These are phyloP conservation scores for Beauveria caledonica DNA, from an alignment of 2,329 filamentous ascomycete genomes.

Conservation along the genomic window DNA sequence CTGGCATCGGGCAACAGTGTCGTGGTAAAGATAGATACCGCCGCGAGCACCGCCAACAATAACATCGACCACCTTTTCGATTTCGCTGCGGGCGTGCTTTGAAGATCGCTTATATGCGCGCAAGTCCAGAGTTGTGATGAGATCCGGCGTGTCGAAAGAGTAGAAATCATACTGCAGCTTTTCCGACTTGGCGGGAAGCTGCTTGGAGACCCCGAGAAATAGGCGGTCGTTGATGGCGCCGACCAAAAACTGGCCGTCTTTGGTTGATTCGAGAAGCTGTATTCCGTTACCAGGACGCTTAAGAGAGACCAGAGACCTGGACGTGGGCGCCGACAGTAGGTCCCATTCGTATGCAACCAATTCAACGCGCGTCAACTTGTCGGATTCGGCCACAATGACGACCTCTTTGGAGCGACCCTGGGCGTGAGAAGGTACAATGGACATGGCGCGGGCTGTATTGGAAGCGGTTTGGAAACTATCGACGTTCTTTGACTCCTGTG, in stretches of 20 bases:
- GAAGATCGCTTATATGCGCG: conserved; percentile 30
- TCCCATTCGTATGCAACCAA: conserved; percentile 39
- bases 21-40: conserved; percentile 72
- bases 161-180: conserved; percentile 45
- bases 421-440: conserved; percentile 27
- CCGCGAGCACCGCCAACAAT: conserved; percentile 71
- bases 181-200: conserved; percentile 17
- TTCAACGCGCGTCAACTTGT: conserved; percentile 25
- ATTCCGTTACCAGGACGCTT: conserved; percentile 28
- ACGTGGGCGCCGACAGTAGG: conserved; percentile 19
- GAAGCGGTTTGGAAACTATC: conserved; percentile 34
- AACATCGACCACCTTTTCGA: conserved; percentile 52
- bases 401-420: conserved; percentile 34
- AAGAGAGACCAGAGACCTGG: conserved; percentile 30
- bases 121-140: conserved; percentile 60
- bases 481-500: conserved; percentile 33
- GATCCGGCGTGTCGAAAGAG: conserved; percentile 51
- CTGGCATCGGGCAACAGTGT: conserved; percentile 55
- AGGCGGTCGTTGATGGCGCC: conserved; percentile 30
- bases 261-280: conserved; percentile 38
- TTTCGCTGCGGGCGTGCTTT: conserved; percentile 19
- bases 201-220: conserved; percentile 25
- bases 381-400: conserved; percentile 38
- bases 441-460: conserved; percentile 37
- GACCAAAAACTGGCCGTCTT: conserved; percentile 48